Percentiles rank a stretch among this genome's conserved stretches.
Conservation (phyloP, 2,329 filamentous ascomycete genomes). For the Sporothrix pseudoabietina region DNA sequence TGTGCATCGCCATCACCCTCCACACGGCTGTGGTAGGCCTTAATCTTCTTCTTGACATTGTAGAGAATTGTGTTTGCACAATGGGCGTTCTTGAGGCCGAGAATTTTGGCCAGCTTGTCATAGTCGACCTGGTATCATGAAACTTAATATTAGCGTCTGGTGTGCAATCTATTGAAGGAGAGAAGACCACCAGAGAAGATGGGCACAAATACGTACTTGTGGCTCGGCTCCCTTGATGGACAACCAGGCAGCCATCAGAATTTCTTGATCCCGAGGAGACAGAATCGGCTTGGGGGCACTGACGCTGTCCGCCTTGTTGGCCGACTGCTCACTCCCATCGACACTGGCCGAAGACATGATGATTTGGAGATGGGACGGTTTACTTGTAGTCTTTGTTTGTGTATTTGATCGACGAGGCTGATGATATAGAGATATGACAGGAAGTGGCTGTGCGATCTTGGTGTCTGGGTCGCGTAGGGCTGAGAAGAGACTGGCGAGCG, state of each 20-base stretch:
- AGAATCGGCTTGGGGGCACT: slow-evolving; percentile 11
- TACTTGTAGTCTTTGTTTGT: not conserved
- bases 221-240: slow-evolving; percentile 33
- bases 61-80: slow-evolving; percentile 30
- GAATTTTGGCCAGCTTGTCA: slow-evolving; percentile 28
- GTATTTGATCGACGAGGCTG: not conserved
- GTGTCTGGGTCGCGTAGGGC: not conserved
- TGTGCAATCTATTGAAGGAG: not conserved
- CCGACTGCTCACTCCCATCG: not conserved
- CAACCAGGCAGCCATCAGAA: slow-evolving; percentile 32
- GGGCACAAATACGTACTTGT: slow-evolving; percentile 14
- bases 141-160: not conserved
- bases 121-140: slow-evolving; percentile 28
- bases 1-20: not conserved
- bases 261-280: slow-evolving; percentile 30
- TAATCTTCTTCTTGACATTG: slow-evolving; percentile 31
- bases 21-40: slow-evolving; percentile 12
- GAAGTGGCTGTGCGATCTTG: not conserved
- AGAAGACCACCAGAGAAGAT: not conserved
- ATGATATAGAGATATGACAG: not conserved
- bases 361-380: not conserved
- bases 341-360: not conserved
- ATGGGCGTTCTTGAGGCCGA: slow-evolving; percentile 30
- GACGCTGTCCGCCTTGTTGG: not conserved
- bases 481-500: not conserved